These are phyloP conservation scores for Aspergillus sp. DNA, from an alignment of 2,329 filamentous ascomycete genomes.

Conservation along the genomic window DNA sequence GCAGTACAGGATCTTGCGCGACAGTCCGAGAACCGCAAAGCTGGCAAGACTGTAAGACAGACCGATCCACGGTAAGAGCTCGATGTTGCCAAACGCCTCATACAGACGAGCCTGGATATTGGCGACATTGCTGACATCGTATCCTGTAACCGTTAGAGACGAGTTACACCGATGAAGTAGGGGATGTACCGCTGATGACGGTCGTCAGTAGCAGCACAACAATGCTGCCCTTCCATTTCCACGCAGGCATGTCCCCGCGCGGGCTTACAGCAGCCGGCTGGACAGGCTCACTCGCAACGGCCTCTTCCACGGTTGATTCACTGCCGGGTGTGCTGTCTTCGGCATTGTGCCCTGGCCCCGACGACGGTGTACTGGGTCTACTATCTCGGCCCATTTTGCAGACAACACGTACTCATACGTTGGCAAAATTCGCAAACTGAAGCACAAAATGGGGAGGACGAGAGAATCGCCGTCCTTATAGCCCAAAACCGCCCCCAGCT, in stretches of 20 bases:
- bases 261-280: not conserved
- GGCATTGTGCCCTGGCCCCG: no score
- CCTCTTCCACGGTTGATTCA: not conserved
- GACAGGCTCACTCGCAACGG: not conserved
- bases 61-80: conserved; percentile 16
- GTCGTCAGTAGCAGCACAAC: conserved; percentile 12
- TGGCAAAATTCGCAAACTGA: not conserved
- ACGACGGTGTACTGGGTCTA: not conserved
- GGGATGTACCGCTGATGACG: conserved; percentile 12
- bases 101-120: conserved; percentile 18
- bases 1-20: conserved; percentile 19
- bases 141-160: conserved; percentile 2
- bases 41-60: conserved; percentile 14
- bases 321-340: not conserved
- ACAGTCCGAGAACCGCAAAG: conserved; percentile 13
- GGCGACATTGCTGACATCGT: conserved; percentile 19
- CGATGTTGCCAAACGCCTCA: conserved; percentile 15
- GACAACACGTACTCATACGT: not conserved
- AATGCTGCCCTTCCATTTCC: conserved; percentile 16
- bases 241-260: not conserved
- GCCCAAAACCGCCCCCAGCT: not conserved
- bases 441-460: no score
- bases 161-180: not conserved
- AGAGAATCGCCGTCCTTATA: not conserved
- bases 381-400: not conserved